phyloP scores from a whole-genome alignment of 2,329 filamentous ascomycete genomes.

The Monosporascus sp. region DNA sequence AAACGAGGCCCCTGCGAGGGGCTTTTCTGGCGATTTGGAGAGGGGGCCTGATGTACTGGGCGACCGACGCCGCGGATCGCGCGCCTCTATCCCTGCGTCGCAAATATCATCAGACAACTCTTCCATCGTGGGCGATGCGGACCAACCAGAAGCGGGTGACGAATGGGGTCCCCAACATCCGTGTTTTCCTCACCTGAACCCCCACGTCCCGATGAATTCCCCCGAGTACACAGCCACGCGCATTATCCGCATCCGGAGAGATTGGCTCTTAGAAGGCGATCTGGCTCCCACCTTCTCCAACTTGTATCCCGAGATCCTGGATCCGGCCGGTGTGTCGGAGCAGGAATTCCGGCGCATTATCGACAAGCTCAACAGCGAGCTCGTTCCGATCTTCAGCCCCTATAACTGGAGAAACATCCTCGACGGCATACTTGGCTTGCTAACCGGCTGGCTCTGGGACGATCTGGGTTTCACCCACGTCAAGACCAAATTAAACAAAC shows the following conservation, averaged over 20 bases:
- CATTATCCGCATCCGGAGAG: conserved; percentile 84
- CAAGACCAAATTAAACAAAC: conserved; percentile 62
- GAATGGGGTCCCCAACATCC: conserved; percentile 93
- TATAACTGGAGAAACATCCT: conserved; percentile 71
- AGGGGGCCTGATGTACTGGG: conserved; percentile 44
- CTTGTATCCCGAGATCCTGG: conserved; percentile 91
- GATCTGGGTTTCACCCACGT: conserved; percentile 73
- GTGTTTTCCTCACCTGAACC: conserved; percentile 89
- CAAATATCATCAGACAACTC: conserved; percentile 52
- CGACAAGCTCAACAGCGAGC: conserved; percentile 72
- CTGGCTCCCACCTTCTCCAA: conserved; percentile 91
- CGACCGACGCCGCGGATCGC: conserved; percentile 38
- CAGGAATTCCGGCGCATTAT: conserved; percentile 81
- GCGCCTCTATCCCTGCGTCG: conserved; percentile 44
- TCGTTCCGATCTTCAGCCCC: conserved; percentile 75
- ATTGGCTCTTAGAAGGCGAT: conserved; percentile 88
- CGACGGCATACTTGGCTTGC: conserved; percentile 71
- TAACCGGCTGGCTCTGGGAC: conserved; percentile 94
- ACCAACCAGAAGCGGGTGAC: conserved; percentile 62
- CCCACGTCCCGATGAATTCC: conserved; percentile 77
- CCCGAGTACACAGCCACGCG: conserved; percentile 72
- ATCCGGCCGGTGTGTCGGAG: conserved; percentile 75
- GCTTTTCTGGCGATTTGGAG: conserved; percentile 49
- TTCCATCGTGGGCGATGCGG: conserved; percentile 57
- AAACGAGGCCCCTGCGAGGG: conserved; percentile 28